A percentile compares a stretch with the other conserved stretches of the same genome.
These are phyloP conservation scores for Malbranchea cinnamomea DNA, from an alignment of 2,329 filamentous ascomycete species.

Conservation along the genomic window DNA sequence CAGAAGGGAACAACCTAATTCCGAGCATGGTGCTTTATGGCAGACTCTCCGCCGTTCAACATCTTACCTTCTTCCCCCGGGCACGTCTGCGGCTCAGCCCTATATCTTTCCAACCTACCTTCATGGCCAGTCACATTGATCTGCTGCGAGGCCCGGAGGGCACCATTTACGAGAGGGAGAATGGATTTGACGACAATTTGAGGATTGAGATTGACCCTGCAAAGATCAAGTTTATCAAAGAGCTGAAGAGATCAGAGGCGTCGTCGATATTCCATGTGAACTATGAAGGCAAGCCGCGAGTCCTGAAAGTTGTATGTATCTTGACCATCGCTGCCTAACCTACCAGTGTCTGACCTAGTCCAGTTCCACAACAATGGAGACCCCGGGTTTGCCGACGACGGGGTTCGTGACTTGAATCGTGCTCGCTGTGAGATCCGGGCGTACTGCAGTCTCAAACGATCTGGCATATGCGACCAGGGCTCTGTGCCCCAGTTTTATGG, in stretches of 20 bases:
- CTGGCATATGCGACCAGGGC: conserved; percentile 7
- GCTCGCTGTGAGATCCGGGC: conserved; percentile 9
- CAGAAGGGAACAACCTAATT: no score
- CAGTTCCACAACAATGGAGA: conserved; percentile 11
- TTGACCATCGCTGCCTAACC: conserved; percentile 1
- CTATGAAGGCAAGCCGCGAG: conserved; percentile 8
- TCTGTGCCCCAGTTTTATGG: conserved; percentile 10
- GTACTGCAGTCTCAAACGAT: conserved; percentile 9
- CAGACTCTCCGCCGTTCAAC: no score
- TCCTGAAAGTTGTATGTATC: conserved; percentile 11
- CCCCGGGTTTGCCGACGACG: conserved; percentile 9
- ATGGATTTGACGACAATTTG: conserved; percentile 7
- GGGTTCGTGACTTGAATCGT: conserved; percentile 10
- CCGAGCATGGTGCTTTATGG: no score
- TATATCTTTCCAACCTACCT: conserved; percentile 3
- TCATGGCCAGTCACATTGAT: conserved; percentile 4
- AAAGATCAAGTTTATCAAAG: conserved; percentile 8
- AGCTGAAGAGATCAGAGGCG: conserved; percentile 8
- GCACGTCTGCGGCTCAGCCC: no score
- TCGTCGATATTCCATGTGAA: conserved; percentile 10
- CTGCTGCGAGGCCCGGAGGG: conserved; percentile 2
- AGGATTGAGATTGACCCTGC: conserved; percentile 8
- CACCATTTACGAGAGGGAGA: conserved; percentile 10
- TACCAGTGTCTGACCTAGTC: conserved; percentile 2
- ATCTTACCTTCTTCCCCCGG: no score